Evolutionary conservation across 2,329 filamentous ascomycete species (phyloP), one percentile per base, ranked within the genome.

Genomic region (Alternaria gansuensis): DNA sequence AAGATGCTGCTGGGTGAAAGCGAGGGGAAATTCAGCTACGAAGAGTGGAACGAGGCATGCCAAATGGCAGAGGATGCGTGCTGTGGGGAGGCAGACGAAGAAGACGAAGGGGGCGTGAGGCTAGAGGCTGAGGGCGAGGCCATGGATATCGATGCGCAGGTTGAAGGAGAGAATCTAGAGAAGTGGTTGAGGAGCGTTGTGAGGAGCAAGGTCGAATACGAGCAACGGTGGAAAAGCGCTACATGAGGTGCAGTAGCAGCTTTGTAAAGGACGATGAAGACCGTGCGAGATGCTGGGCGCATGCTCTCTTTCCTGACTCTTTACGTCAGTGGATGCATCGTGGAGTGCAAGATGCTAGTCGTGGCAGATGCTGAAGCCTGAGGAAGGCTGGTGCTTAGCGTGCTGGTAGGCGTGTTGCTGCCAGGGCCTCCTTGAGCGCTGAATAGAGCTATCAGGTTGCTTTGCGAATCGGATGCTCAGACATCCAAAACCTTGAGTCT

Each of bases 1-100:
- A 87, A 91, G 59, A 80, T 96, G 51, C 79, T 97, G 23, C 78
- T 97, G 40, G 88, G 86, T 33, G 91, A 97, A 78, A 96, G 92
- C 70, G 88, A 94, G 69, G 94, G 94, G 0, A 79, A 80, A 3
- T 98, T 97, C 73, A 86, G 87, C 45, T 82, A 90, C 65, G 83
- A 87, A 13, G 88, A 90, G 63, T 97, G 93, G 92, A 86, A 92
- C 55, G 80, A 83, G 41, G 86, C 90, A 17, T 86, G 88, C 64
- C 83, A 88, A 61, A 80, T 82, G 43, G 92, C 90, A 33, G 83
- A 87, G 71, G 78, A 80, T 37, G 82, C 89, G 46, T 97, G 93
- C 76, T 89, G 82, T 59, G 80, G 82, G 34, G 69, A 75, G 21
- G 80, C 82, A 33, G 68, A 74, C 13, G 69, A 75, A 26, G 80